Percentiles rank a stretch among this genome's conserved stretches.
phyloP scores from a whole-genome alignment of 2,329 filamentous ascomycete genomes.

The Nannizziopsis arthrosporioides region DNA sequence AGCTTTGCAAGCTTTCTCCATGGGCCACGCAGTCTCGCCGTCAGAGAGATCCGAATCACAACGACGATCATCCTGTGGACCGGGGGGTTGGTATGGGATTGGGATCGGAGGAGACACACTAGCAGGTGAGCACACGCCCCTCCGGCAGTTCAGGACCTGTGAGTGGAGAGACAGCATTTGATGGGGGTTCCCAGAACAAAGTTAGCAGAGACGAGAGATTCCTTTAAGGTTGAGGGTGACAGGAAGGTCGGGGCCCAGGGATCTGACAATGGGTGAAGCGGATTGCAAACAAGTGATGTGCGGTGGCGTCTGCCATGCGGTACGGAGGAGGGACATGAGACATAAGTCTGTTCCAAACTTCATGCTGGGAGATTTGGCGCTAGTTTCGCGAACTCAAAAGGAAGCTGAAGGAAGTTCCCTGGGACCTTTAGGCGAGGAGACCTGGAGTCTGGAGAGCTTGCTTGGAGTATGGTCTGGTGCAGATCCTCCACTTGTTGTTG shows the following conservation, averaged over 20 bases:
- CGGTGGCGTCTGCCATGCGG: slow-evolving; percentile 11
- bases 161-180: not conserved
- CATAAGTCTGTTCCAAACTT: slow-evolving; percentile 7
- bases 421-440: too few relatives aligned
- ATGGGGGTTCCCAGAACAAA: not conserved
- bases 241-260: slow-evolving; percentile 5
- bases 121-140: slow-evolving; percentile 1
- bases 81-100: not conserved
- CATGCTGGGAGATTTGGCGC: slow-evolving; percentile 4
- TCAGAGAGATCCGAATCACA: slow-evolving; percentile 10
- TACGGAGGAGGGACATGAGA: slow-evolving; percentile 6
- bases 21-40: slow-evolving; percentile 11
- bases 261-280: slow-evolving; percentile 10
- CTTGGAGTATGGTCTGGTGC: too few relatives aligned
- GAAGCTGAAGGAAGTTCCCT: too few relatives aligned
- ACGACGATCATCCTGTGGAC: slow-evolving; percentile 11
- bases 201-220: not conserved
- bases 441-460: too few relatives aligned
- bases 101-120: not conserved
- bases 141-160: slow-evolving; percentile 1
- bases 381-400: not conserved
- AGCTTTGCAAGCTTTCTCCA: slow-evolving; percentile 9
- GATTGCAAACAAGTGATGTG: slow-evolving; percentile 12
- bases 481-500: too few relatives aligned
- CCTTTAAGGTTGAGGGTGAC: slow-evolving; percentile 11